phyloP scores from a whole-genome alignment of 1,284 basidiomycete species.

The Leccinum colubrinum region DNA sequence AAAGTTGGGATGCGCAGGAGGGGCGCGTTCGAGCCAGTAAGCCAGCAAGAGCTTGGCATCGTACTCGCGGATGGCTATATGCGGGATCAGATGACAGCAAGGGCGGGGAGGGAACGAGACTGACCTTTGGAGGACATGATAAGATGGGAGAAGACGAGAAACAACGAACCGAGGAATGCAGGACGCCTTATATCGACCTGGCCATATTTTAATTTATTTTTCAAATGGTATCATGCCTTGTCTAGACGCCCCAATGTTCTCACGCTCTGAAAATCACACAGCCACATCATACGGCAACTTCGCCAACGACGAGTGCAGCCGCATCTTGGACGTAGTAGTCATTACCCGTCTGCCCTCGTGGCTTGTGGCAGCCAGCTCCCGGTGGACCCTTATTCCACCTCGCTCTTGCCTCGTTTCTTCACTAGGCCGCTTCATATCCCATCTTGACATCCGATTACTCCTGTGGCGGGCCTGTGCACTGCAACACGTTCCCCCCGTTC shows the following conservation, averaged over 20 bases:
- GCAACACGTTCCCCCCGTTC: slow-evolving; percentile 13
- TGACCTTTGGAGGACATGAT: slow-evolving; percentile 57
- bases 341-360: neutral
- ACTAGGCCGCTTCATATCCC: slow-evolving; percentile 8
- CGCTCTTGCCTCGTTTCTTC: slow-evolving; percentile 18
- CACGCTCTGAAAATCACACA: slow-evolving; percentile 29
- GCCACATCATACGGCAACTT: slow-evolving; percentile 22
- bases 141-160: slow-evolving; percentile 18
- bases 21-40: slow-evolving; percentile 91
- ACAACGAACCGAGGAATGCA: neutral
- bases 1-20: slow-evolving; percentile 50
- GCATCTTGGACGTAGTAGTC: neutral
- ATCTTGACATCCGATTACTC: slow-evolving; percentile 15
- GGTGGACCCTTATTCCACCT: slow-evolving; percentile 9
- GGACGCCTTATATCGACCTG: slow-evolving; percentile 20
- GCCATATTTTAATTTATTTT: slow-evolving; percentile 23
- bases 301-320: neutral
- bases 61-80: slow-evolving; percentile 86
- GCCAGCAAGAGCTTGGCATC: slow-evolving; percentile 93
- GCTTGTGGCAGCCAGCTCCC: neutral
- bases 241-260: slow-evolving; percentile 28
- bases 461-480: neutral
- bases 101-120: slow-evolving; percentile 4
- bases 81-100: slow-evolving; percentile 6
- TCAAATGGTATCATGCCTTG: slow-evolving; percentile 25